A percentile compares a stretch with the other conserved stretches of the same genome.
Conservation (phyloP, 495 filamentous ascomycete species). For the Daldinia bambusicola region DNA sequence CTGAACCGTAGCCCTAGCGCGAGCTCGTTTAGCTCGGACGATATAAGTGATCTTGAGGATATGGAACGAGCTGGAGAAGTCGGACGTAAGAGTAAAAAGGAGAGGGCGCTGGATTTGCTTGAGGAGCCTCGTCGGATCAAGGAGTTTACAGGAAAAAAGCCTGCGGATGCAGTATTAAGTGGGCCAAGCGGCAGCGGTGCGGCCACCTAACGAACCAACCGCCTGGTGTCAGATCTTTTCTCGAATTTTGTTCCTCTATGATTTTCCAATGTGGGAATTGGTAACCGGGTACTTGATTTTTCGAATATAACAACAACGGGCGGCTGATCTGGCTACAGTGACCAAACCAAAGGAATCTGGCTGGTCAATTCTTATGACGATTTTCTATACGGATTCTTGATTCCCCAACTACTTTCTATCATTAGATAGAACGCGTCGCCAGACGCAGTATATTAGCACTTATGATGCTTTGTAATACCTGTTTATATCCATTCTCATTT, state of each 20-base stretch:
- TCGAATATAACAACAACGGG: neutral
- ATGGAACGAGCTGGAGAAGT: slow-evolving; percentile 49
- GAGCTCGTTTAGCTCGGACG: slow-evolving; percentile 73
- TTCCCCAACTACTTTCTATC: slow-evolving; percentile 27
- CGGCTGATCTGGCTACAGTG: slow-evolving; percentile 11
- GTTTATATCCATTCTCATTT: neutral
- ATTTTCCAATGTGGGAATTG: slow-evolving; percentile 3
- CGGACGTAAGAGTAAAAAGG: slow-evolving; percentile 54
- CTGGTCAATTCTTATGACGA: slow-evolving; percentile 5
- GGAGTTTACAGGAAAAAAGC: slow-evolving; percentile 32
- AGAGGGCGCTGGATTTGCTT: slow-evolving; percentile 57
- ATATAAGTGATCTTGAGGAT: slow-evolving; percentile 77
- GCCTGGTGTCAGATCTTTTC: neutral
- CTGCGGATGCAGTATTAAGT: slow-evolving; percentile 9
- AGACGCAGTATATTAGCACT: slow-evolving; percentile 23
- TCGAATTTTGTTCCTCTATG: slow-evolving; percentile 1
- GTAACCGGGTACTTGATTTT: slow-evolving; percentile 9
- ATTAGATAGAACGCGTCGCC: slow-evolving; percentile 25
- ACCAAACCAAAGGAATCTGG: slow-evolving; percentile 6
- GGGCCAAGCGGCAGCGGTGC: slow-evolving; percentile 32
- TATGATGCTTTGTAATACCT: slow-evolving; percentile 20
- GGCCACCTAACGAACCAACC: slow-evolving; percentile 21
- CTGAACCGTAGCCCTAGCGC: slow-evolving; percentile 66
- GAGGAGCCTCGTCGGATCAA: slow-evolving; percentile 51
- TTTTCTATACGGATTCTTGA: slow-evolving; percentile 15